Evolutionary conservation across 2,329 filamentous ascomycete species (phyloP).

Genomic region (Hortaea sp.): DNA sequence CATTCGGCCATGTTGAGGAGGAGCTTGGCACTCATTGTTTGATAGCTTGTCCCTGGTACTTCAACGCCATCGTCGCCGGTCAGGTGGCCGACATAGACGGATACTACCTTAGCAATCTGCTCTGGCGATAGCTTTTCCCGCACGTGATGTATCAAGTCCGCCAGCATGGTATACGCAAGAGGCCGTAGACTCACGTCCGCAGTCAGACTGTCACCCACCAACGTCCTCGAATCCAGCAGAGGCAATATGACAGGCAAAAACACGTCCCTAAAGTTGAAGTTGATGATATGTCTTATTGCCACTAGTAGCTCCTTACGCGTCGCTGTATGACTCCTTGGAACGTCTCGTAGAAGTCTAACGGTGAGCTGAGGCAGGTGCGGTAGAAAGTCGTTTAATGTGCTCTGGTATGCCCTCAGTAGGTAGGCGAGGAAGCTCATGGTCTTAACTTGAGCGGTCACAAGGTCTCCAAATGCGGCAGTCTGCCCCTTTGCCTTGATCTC

Average conservation of each 20-base stretch:
- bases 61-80: constrained; percentile 66
- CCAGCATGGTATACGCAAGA: constrained; percentile 94
- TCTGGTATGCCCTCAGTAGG: constrained; percentile 75
- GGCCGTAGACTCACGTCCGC: constrained; percentile 96
- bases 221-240: constrained; percentile 80
- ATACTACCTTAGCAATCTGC: constrained; percentile 90
- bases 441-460: constrained; percentile 96
- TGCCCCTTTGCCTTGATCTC: constrained; percentile 72
- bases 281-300: constrained; percentile 95
- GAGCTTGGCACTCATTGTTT: constrained; percentile 98
- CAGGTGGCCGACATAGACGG: constrained; percentile 93
- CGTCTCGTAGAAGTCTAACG: constrained; percentile 83
- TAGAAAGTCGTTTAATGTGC: constrained; percentile 79
- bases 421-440: constrained; percentile 99
- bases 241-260: constrained; percentile 93
- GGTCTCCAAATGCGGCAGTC: constrained; percentile 79
- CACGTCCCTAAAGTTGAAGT: constrained; percentile 95
- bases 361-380: constrained; percentile 78
- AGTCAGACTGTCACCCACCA: constrained; percentile 91
- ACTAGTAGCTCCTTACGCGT: constrained; percentile 92
- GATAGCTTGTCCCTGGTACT: constrained; percentile 85
- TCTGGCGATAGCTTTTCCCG: constrained; percentile 77
- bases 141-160: constrained; percentile 94
- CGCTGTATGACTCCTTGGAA: constrained; percentile 84
- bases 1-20: constrained; percentile 97